Evolutionary conservation across 352 stramenopile genomes (phyloP), one percentile per base, ranked within the genome.

Genomic region (Phytophthora crassamura): DNA sequence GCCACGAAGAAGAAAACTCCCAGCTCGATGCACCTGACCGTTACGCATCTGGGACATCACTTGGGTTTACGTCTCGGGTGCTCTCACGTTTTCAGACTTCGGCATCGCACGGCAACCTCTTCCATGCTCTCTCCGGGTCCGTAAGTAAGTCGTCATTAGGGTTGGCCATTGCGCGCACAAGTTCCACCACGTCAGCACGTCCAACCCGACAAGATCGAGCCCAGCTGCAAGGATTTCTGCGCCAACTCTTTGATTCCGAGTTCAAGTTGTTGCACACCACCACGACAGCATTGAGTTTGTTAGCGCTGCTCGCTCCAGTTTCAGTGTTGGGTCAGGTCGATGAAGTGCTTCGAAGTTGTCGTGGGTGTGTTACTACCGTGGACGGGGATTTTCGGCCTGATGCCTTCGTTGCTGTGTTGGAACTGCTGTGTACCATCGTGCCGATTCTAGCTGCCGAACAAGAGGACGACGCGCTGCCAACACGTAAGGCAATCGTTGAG

Each of bases 11-110:
- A 32, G 20, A 41, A 38, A 30, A 39, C 46, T 42, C 60, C 45
- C 30, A 61, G 20, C 18, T 58, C 34, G 40, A 53, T 28, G n/a
- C 25, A 16, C 11, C 43, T 32, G 42, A 60, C 8, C 25, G 43
- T 15, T 78, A 74, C 18, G 41, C 47, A 16, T 57, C 71, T 12
- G 60, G 55, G 4, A 59, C 64, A 32, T 36, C 64, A 7, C 51
- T 75, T 33, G 61, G 77, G 6, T 93, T 94, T 55, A 91, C 84
- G 2, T 90, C 84, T n/a, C 78, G 86, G 15, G 75, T 94, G 20
- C 54, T 93, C 15, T 94, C 84, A n/a, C 80, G 80, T 16, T 82
- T 94, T 14, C 80, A 91, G 16, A 80, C 72, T 11, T 75, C 66
- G 34, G 42, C 62, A 8, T 86, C 84, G 0, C 75, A 88, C 12